phyloP scores from a whole-genome alignment of 306 rosid genomes.

The Sechiopsis laciniata region DNA sequence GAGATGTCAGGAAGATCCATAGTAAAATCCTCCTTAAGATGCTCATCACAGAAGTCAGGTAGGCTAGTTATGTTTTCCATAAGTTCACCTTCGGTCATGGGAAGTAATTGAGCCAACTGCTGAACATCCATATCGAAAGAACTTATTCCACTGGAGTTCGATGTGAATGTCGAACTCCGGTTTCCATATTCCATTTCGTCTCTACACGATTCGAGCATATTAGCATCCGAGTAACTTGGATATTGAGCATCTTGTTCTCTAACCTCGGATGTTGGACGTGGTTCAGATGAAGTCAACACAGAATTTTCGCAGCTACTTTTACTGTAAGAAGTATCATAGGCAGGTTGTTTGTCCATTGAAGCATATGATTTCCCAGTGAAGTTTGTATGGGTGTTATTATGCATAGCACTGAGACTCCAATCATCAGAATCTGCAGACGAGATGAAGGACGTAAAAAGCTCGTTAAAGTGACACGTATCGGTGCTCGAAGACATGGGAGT shows the following conservation, averaged over 20 bases:
- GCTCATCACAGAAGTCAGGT: slow-evolving; percentile 29
- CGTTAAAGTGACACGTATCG: slow-evolving; percentile 38
- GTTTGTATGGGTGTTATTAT: slow-evolving; percentile 25
- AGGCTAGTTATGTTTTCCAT: slow-evolving; percentile 20
- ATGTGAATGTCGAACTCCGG: neutral
- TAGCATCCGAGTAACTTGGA: slow-evolving; percentile 22
- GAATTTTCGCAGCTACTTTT: slow-evolving; percentile 37
- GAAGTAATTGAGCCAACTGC: neutral
- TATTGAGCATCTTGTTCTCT: slow-evolving; percentile 30
- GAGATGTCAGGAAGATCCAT: slow-evolving; percentile 38
- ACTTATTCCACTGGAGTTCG: slow-evolving; percentile 1
- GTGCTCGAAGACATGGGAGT: slow-evolving; percentile 30
- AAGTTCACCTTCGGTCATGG: slow-evolving; percentile 21
- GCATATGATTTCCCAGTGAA: slow-evolving; percentile 27
- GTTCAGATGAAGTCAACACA: slow-evolving; percentile 36
- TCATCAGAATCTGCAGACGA: slow-evolving; percentile 38
- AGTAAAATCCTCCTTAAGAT: slow-evolving; percentile 32
- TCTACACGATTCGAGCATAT: slow-evolving; percentile 28
- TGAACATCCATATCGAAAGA: neutral
- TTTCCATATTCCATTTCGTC: slow-evolving; percentile 19
- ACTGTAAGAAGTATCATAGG: slow-evolving; percentile 16
- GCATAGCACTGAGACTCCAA: slow-evolving; percentile 27
- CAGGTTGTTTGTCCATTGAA: slow-evolving; percentile 14
- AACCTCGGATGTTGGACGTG: slow-evolving; percentile 29
- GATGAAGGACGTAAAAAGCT: slow-evolving; percentile 42